Evolutionary conservation across 352 stramenopile genomes (phyloP), one percentile per base, ranked within the genome.

Genomic region (Aphanomyces invadans): DNA sequence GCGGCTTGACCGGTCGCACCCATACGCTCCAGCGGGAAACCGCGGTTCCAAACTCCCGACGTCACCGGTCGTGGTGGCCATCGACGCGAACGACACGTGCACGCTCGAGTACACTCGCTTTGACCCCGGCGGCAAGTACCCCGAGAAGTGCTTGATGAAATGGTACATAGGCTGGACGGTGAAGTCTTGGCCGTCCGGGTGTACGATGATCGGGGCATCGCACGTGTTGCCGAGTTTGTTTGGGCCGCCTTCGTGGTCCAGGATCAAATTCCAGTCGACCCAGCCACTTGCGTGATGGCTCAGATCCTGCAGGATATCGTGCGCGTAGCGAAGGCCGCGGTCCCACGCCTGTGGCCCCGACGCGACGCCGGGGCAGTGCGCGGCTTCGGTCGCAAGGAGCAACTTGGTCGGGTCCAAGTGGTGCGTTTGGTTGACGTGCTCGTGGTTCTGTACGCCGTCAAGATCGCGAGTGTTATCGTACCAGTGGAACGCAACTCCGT

Each of bases 221-320:
- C 81, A 90, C 10, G 78, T 71, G 71, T 95, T 95, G 38, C 75
- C 75, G 61, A 87, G 67, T 74, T 96, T 87, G 75, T 97, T 97
- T 9, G 90, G 89, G 1, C 91, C 91, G 29, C 91, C 91, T 15
- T 46, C 79, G 70, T 88, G 76, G 61, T 95, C 87, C 0, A 97
- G 77, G 4, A 96, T 56, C 42, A 97, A 65, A 73, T 97, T 97
- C 90, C 91, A 97, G 76, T 97, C 88, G 39, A 96, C 84, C 90
- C 90, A 97, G 0, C 88, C 88, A 39, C 78, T 74, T 11, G 89
- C 84, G 66, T 77, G 85, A 69, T 95, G 89, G 74, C 92, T 96
- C 42, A 89, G n/a, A 65, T 97, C 87, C 12, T 80, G 81, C 51
- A 97, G 73, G 39, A 98, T 96, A 54, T 97, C 88, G 73, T 96